Evolutionary conservation across 306 rosid species (phyloP).

Genomic region (Prunus mume): DNA sequence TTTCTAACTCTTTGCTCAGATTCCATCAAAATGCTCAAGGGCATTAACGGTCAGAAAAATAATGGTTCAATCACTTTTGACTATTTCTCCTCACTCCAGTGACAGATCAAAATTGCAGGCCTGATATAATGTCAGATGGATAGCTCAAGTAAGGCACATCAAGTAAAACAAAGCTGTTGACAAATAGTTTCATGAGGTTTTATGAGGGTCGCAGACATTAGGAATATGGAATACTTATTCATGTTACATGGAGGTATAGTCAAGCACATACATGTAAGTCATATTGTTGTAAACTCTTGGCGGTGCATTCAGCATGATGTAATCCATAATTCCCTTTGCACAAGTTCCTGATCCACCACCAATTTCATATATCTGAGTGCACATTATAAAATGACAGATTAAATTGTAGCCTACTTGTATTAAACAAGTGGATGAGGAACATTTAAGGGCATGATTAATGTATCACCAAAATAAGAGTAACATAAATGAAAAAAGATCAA

Average conservation of each 20-base stretch:
- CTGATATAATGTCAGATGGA: not conserved
- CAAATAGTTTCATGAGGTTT: not conserved
- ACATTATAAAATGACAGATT: conserved; percentile 38
- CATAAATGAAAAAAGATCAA: not conserved
- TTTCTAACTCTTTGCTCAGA: too few species aligned
- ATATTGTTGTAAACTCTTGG: conserved; percentile 77
- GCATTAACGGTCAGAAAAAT: too few species aligned
- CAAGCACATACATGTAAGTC: conserved; percentile 77
- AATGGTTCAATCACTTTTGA: too few species aligned
- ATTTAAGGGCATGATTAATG: not conserved
- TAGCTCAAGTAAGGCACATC: not conserved
- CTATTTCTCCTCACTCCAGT: too few species aligned
- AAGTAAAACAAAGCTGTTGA: not conserved
- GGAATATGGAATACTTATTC: not conserved
- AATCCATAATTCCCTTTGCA: conserved; percentile 98
- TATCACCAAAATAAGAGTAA: not conserved
- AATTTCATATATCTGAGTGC: conserved; percentile 93
- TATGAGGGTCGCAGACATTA: not conserved
- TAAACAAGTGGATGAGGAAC: not conserved
- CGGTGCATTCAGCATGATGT: conserved; percentile 95
- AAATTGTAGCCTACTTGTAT: conserved; percentile 25
- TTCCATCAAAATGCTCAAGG: too few species aligned
- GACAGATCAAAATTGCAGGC: not conserved
- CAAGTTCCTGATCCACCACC: conserved; percentile 99
- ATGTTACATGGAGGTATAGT: conserved; percentile 25